Conservation (phyloP, 225 moss, liverwort and hornwort species). For the Thuidium tamariscinum region DNA sequence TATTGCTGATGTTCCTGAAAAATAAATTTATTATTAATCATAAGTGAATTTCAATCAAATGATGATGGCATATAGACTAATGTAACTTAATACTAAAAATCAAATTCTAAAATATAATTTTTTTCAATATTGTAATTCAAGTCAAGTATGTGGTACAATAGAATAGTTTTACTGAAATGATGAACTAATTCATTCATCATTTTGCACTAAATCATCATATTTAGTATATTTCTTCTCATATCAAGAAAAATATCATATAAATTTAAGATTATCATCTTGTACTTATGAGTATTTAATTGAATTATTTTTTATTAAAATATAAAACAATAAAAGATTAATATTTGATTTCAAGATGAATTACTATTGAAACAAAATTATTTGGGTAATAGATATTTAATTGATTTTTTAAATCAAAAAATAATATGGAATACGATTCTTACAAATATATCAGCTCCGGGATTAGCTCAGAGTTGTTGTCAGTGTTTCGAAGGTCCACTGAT, state of each 20-base stretch:
- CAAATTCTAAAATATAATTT: neutral
- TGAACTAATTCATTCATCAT: neutral
- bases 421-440: neutral
- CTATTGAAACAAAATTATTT: neutral
- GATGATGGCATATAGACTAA: neutral
- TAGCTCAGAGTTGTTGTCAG: neutral
- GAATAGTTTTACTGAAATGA: neutral
- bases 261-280: neutral
- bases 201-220: neutral
- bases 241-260: neutral
- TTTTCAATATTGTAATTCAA: neutral
- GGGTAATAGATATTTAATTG: neutral
- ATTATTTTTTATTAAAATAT: no score
- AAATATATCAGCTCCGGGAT: neutral
- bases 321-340: no score
- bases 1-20: neutral
- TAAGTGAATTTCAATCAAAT: neutral
- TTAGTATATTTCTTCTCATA: neutral
- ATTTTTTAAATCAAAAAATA: neutral
- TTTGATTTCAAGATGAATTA: neutral
- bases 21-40: neutral
- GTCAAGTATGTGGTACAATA: neutral
- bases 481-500: neutral
- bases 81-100: neutral
- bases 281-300: no score